A percentile compares a stretch with the other conserved stretches of the same genome.
These are phyloP conservation scores for Tricholoma terreum DNA, from an alignment of 768 basidiomycete species.

Conservation along the genomic window DNA sequence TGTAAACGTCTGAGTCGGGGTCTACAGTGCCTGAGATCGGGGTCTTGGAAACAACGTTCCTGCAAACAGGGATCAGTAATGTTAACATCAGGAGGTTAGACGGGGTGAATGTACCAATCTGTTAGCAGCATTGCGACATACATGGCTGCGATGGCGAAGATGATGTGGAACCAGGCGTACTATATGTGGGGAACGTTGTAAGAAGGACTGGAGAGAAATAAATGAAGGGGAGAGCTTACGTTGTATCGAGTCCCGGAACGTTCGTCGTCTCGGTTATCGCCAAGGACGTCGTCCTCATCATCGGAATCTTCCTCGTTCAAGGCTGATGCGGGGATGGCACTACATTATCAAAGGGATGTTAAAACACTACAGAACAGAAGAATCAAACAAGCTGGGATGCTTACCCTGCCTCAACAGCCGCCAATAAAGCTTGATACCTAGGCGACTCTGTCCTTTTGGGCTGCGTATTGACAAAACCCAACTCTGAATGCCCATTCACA, in stretches of 20 bases:
- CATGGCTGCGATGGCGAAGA: constrained; percentile 95
- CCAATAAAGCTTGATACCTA: constrained; percentile 88
- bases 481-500: constrained; percentile 57
- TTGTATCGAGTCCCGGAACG: constrained; percentile 93
- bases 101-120: constrained; percentile 72
- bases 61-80: constrained; percentile 20
- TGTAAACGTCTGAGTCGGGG: constrained; percentile 76
- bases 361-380: neutral
- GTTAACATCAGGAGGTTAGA: neutral
- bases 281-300: constrained; percentile 69
- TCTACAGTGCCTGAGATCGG: constrained; percentile 44
- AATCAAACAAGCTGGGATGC: constrained; percentile 15
- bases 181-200: constrained; percentile 27
- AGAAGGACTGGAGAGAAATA: neutral
- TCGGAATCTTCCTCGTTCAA: constrained; percentile 78
- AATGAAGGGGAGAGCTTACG: constrained; percentile 41
- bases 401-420: constrained; percentile 94
- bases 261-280: constrained; percentile 88
- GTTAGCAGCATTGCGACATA: constrained; percentile 97
- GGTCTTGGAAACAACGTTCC: constrained; percentile 71
- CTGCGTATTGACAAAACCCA: constrained; percentile 78
- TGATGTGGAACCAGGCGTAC: constrained; percentile 99
- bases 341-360: constrained; percentile 23
- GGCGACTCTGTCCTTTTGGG: constrained; percentile 83
- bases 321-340: constrained; percentile 91